phyloP scores from a whole-genome alignment of 257 asterid genomes.

The Ophiorrhiza pumila region DNA sequence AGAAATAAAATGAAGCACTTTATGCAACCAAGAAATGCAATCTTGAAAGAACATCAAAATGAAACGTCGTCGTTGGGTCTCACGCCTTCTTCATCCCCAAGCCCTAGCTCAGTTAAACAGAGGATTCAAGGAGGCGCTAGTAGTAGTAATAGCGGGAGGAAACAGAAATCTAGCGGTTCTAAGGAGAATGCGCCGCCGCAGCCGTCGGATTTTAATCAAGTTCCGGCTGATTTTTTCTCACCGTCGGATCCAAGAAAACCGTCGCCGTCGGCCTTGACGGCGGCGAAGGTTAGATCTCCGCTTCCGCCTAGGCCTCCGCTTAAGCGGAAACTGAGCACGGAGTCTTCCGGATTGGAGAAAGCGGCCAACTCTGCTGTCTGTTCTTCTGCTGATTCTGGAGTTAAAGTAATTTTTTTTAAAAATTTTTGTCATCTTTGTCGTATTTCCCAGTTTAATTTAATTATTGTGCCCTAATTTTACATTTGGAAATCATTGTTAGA shows the following conservation, averaged over 20 bases:
- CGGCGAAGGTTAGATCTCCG: slow-evolving; percentile 57
- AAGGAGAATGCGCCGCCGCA: slow-evolving; percentile 80
- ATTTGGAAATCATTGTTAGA: neutral
- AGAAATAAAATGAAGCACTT: slow-evolving; percentile 45
- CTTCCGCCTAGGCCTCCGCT: slow-evolving; percentile 93
- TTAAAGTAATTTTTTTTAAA: slow-evolving; percentile 53
- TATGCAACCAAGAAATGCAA: slow-evolving; percentile 53
- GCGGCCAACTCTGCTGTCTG: slow-evolving; percentile 24
- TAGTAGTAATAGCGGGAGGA: slow-evolving; percentile 32
- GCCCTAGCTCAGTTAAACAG: slow-evolving; percentile 39
- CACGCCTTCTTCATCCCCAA: slow-evolving; percentile 37
- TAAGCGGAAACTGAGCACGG: slow-evolving; percentile 78
- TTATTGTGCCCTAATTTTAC: neutral
- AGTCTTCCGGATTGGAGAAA: slow-evolving; percentile 45
- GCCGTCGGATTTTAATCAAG: slow-evolving; percentile 16
- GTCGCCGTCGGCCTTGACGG: slow-evolving; percentile 16
- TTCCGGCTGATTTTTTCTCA: slow-evolving; percentile 10
- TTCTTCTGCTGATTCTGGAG: slow-evolving; percentile 68
- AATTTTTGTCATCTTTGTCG: slow-evolving; percentile 1
- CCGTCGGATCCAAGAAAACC: slow-evolving; percentile 28
- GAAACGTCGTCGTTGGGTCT: slow-evolving; percentile 2
- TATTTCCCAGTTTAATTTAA: neutral
- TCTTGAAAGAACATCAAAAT: slow-evolving; percentile 44
- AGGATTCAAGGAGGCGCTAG: slow-evolving; percentile 18
- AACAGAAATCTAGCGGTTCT: slow-evolving; percentile 39